Evolutionary conservation across 495 filamentous ascomycete genomes (phyloP).

Genomic region (Podospora pseudocomata): DNA sequence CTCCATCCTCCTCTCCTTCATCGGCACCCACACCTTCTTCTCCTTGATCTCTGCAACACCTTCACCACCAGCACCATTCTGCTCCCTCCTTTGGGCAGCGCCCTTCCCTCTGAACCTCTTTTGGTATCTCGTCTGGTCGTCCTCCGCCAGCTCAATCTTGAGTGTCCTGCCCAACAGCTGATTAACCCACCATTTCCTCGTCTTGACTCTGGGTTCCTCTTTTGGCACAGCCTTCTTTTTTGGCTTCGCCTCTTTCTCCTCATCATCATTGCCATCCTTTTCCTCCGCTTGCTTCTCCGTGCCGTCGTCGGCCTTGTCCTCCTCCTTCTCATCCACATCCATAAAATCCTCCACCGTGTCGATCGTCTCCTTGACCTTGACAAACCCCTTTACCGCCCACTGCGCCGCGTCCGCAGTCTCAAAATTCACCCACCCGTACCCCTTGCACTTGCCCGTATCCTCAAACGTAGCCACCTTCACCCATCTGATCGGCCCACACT

Average conservation of each 20-base stretch:
- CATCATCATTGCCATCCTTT: slow-evolving; percentile 13
- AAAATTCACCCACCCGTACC: slow-evolving; percentile 93
- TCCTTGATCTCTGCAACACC: slow-evolving; percentile 24
- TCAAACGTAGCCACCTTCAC: slow-evolving; percentile 92
- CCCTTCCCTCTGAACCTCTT: slow-evolving; percentile 81
- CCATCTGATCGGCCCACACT: slow-evolving; percentile 74
- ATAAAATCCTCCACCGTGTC: slow-evolving; percentile 56
- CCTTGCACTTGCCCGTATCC: slow-evolving; percentile 96
- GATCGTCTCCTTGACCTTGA: slow-evolving; percentile 57
- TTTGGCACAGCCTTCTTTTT: slow-evolving; percentile 21
- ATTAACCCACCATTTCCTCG: slow-evolving; percentile 77
- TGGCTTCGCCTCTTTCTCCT: slow-evolving; percentile 15
- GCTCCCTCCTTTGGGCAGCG: slow-evolving; percentile 11
- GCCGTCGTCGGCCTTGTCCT: slow-evolving; percentile 39
- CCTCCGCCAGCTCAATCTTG: slow-evolving; percentile 90
- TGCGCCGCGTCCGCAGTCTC: slow-evolving; percentile 68
- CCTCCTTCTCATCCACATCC: slow-evolving; percentile 48
- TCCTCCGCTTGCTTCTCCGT: slow-evolving; percentile 6
- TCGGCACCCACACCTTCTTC: slow-evolving; percentile 29
- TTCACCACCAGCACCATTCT: slow-evolving; percentile 6
- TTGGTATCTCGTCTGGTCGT: slow-evolving; percentile 78
- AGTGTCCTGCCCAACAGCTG: slow-evolving; percentile 70
- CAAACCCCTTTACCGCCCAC: slow-evolving; percentile 77
- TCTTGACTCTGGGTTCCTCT: slow-evolving; percentile 50
- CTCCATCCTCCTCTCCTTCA: slow-evolving; percentile 12